Evolutionary conservation across 352 stramenopile species (phyloP).

Genomic region (Elongisporangium anandrum): DNA sequence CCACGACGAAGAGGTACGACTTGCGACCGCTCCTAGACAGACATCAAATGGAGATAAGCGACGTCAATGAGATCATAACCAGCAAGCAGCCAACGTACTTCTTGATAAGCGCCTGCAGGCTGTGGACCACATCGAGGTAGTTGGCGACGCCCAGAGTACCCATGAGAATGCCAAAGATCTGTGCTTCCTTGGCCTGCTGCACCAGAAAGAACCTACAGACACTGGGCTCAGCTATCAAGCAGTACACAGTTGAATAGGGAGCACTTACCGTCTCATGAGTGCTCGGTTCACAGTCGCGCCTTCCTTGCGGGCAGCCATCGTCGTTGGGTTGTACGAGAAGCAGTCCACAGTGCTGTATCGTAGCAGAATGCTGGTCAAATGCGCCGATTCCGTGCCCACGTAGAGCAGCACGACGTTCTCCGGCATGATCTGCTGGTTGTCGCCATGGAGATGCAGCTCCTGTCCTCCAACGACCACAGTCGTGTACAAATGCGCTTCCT

Average conservation of each 20-base stretch:
- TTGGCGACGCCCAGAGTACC: constrained; percentile 91
- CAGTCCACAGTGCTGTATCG: constrained; percentile 64
- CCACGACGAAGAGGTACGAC: constrained; percentile 96
- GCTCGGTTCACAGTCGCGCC: constrained; percentile 61
- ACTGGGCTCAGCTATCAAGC: background rate
- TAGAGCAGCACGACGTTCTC: constrained; percentile 59
- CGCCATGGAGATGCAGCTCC: constrained; percentile 36
- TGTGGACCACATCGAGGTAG: constrained; percentile 90
- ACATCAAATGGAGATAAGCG: constrained; percentile 4
- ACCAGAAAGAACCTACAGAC: constrained; percentile 69
- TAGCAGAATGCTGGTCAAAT: constrained; percentile 82
- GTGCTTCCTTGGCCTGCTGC: constrained; percentile 92
- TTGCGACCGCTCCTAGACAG: constrained; percentile 85
- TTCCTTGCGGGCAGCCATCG: constrained; percentile 39
- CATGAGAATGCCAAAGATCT: constrained; percentile 96
- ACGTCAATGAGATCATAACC: background rate
- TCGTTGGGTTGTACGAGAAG: constrained; percentile 67
- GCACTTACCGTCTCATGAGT: constrained; percentile 50
- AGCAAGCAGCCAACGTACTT: constrained; percentile 36
- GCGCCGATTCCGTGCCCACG: constrained; percentile 66
- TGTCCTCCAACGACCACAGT: constrained; percentile 54
- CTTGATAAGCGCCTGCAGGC: constrained; percentile 85
- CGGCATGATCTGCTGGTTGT: constrained; percentile 28
- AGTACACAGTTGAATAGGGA: background rate
- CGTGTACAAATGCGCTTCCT: background rate